Conservation (phyloP, 192 early-diverging fungal genomes). For the Linnemannia elongata region DNA sequence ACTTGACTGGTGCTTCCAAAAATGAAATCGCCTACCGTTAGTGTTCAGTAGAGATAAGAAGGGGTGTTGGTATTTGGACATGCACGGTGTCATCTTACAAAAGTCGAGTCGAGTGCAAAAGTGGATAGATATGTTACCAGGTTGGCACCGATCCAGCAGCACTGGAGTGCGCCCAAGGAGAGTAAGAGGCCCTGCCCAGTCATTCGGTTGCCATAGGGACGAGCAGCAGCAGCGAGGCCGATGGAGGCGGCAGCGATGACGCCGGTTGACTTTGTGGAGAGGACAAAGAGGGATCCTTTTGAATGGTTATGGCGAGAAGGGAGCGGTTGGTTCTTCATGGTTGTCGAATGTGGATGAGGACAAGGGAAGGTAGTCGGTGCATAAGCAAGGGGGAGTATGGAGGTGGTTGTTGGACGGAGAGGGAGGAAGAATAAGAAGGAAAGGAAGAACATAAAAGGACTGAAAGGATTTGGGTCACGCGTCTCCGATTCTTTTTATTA, state of each 20-base stretch:
- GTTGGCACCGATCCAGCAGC: conserved; percentile 45
- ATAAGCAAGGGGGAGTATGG: conserved; percentile 5
- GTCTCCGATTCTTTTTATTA: no score
- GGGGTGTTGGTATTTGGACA: not conserved
- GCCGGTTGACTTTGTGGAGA: conserved; percentile 47
- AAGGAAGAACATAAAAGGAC: not conserved
- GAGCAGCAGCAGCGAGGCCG: conserved; percentile 38
- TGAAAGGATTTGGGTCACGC: not conserved
- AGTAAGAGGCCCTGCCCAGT: conserved; percentile 23
- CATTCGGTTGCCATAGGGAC: conserved; percentile 20
- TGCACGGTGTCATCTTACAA: not conserved
- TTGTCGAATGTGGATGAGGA: not conserved
- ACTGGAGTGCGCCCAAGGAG: conserved; percentile 45
- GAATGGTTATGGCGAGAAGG: conserved; percentile 36
- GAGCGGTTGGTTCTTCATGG: conserved; percentile 33
- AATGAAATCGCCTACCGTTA: conserved; percentile 46
- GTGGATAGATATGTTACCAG: conserved; percentile 25
- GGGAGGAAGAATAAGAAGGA: not conserved
- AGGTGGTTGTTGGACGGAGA: no score
- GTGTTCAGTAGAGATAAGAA: not conserved
- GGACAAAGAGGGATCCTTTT: conserved; percentile 35
- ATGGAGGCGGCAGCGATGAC: conserved; percentile 39
- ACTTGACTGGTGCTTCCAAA: conserved; percentile 56
- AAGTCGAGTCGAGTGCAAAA: not conserved
- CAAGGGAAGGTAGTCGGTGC: not conserved